A percentile compares a stretch with the other conserved stretches of the same genome.
Conservation (phyloP, 1,284 basidiomycete genomes). For the Austropuccinia psidii region DNA sequence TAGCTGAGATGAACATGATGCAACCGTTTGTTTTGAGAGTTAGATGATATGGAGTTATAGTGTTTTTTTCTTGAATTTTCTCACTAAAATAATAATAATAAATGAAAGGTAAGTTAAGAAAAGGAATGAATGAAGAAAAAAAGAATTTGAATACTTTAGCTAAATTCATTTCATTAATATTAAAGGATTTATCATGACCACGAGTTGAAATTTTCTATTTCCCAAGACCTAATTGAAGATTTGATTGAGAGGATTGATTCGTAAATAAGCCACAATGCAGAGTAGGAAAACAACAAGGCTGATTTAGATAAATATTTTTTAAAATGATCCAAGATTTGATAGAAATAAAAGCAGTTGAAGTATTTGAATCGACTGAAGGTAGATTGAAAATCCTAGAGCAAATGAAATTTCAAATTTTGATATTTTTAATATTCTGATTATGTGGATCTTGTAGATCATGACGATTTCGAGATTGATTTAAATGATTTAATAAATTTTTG, state of each 20-base stretch:
- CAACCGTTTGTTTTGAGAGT: slow-evolving; percentile 97
- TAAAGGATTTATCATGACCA: slow-evolving; percentile 99
- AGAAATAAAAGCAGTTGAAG: slow-evolving; percentile 21
- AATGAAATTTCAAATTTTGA: too few species aligned
- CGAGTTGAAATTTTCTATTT: slow-evolving; percentile 62
- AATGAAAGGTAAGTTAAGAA: too few species aligned
- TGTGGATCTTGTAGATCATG: too few species aligned
- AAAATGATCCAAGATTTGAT: slow-evolving; percentile 90
- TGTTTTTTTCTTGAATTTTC: slow-evolving; percentile 62
- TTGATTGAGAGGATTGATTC: slow-evolving; percentile 47
- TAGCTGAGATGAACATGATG: slow-evolving; percentile 88
- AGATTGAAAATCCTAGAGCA: too few species aligned
- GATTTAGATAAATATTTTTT: slow-evolving; percentile 80
- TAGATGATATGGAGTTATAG: slow-evolving; percentile 71
- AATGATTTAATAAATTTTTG: too few species aligned
- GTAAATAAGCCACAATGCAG: slow-evolving; percentile 82
- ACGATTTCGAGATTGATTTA: too few species aligned
- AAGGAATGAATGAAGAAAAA: background rate
- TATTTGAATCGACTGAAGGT: too few species aligned
- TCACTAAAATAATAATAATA: slow-evolving; percentile 60
- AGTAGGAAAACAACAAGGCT: slow-evolving; percentile 82
- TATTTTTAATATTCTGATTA: too few species aligned
- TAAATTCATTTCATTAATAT: slow-evolving; percentile 91
- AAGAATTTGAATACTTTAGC: slow-evolving; percentile 58
- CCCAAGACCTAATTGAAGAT: slow-evolving; percentile 42